Percentiles rank a stretch among this genome's conserved stretches.
Conservation (phyloP, 2,329 filamentous ascomycete genomes). For the Fonsecaea pugnacius region DNA sequence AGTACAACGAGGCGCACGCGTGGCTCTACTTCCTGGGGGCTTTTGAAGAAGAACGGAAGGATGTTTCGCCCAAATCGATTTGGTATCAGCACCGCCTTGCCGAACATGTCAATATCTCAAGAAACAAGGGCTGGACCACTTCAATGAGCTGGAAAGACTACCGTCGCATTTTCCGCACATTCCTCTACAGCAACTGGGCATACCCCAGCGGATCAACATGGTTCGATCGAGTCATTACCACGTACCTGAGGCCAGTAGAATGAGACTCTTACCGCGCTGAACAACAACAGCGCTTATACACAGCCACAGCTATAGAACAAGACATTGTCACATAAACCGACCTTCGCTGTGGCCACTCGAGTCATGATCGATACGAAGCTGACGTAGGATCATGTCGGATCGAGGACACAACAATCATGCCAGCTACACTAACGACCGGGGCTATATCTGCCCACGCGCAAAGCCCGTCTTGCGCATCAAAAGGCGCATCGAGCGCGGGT, state of each 20-base stretch:
- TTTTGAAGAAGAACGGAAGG: constrained; percentile 9
- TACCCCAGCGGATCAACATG: neutral
- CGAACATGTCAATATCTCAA: neutral
- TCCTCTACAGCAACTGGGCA: constrained; percentile 1
- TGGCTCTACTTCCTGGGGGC: constrained; percentile 16
- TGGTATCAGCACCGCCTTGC: constrained; percentile 7
- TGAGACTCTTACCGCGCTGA: neutral
- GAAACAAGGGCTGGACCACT: neutral
- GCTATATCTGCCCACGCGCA: too few species aligned
- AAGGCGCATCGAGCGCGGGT: too few species aligned
- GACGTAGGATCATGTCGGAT: neutral
- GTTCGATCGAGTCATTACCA: constrained; percentile 5
- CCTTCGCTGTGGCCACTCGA: too few species aligned
- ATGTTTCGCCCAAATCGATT: neutral
- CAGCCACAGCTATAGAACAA: neutral
- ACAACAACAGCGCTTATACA: neutral
- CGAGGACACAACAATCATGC: too few species aligned
- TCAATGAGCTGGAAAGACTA: neutral
- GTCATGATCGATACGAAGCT: neutral
- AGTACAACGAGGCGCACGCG: constrained; percentile 11
- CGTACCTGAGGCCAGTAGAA: neutral
- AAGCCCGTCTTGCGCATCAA: too few species aligned
- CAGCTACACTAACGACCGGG: too few species aligned
- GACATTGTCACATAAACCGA: neutral
- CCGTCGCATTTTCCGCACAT: constrained; percentile 1